A percentile compares a stretch with the other conserved stretches of the same genome.
Evolutionary conservation across 2,329 filamentous ascomycete genomes (phyloP).

Genomic region (Curvularia sp.): DNA sequence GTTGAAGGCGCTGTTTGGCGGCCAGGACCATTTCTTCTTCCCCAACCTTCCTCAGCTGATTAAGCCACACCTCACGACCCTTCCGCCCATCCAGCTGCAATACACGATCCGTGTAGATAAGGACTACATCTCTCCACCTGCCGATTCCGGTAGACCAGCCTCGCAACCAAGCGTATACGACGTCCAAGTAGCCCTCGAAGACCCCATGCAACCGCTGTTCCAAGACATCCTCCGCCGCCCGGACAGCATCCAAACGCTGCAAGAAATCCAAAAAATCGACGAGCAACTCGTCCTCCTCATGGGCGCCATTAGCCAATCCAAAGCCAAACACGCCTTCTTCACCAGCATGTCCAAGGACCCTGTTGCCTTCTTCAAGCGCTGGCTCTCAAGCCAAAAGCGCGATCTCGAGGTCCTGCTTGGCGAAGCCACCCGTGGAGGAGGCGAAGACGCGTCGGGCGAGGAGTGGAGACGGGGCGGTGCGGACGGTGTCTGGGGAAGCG

Average conservation of each 20-base stretch:
- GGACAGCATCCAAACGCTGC: constrained; percentile 68
- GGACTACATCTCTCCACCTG: constrained; percentile 60
- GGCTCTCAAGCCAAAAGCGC: constrained; percentile 89
- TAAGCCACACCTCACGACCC: constrained; percentile 75
- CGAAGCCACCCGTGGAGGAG: constrained; percentile 69
- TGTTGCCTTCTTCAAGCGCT: constrained; percentile 80
- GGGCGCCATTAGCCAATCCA: constrained; percentile 82
- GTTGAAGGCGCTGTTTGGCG: constrained; percentile 75
- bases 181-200: constrained; percentile 81
- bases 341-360: constrained; percentile 80
- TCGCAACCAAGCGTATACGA: constrained; percentile 88
- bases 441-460: constrained; percentile 62
- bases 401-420: constrained; percentile 89
- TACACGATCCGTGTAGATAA: constrained; percentile 94
- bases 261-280: constrained; percentile 78
- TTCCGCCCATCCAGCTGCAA: constrained; percentile 80
- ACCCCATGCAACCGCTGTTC: constrained; percentile 75
- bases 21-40: constrained; percentile 78
- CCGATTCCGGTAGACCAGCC: constrained; percentile 70
- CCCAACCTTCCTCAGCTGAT: constrained; percentile 84
- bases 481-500: constrained; percentile 68
- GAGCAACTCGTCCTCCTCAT: constrained; percentile 84
- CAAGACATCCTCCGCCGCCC: constrained; percentile 56
- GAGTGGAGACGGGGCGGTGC: constrained; percentile 73
- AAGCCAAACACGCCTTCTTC: constrained; percentile 90